Conservation (phyloP, 2,329 filamentous ascomycete genomes). For the Cephalotrichum gorgonifer region DNA sequence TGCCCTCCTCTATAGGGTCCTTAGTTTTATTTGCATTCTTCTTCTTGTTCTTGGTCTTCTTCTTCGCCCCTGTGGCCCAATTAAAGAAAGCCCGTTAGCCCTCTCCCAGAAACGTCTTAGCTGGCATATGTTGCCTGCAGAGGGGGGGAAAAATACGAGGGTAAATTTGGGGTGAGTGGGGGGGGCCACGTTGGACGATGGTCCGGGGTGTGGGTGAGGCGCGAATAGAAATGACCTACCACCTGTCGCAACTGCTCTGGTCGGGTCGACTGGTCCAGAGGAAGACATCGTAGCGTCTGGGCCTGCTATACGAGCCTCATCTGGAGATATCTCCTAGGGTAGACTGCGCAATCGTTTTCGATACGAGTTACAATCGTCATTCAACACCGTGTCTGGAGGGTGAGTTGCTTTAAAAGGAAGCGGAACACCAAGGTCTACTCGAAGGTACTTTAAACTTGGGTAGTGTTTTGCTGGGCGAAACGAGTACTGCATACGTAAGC, state of each 20-base stretch:
- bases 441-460: no score
- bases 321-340: slow-evolving; percentile 5
- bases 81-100: slow-evolving; percentile 1
- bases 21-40: slow-evolving; percentile 42
- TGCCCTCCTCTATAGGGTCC: slow-evolving; percentile 23
- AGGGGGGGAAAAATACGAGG: background rate
- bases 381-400: background rate
- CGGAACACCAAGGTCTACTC: background rate
- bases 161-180: background rate
- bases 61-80: slow-evolving; percentile 24
- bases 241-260: slow-evolving; percentile 15
- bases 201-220: background rate
- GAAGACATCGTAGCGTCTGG: slow-evolving; percentile 26
- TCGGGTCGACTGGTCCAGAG: slow-evolving; percentile 21
- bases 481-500: background rate
- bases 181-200: slow-evolving; percentile 3
- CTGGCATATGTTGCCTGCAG: background rate
- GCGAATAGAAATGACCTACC: background rate
- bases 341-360: background rate
- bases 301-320: slow-evolving; percentile 14
- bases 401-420: background rate
- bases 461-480: no score
- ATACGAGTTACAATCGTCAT: background rate
- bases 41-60: slow-evolving; percentile 51
- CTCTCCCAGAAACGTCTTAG: background rate